phyloP scores from a whole-genome alignment of 805 yeast species.

The Saturnispora zaruensis region DNA sequence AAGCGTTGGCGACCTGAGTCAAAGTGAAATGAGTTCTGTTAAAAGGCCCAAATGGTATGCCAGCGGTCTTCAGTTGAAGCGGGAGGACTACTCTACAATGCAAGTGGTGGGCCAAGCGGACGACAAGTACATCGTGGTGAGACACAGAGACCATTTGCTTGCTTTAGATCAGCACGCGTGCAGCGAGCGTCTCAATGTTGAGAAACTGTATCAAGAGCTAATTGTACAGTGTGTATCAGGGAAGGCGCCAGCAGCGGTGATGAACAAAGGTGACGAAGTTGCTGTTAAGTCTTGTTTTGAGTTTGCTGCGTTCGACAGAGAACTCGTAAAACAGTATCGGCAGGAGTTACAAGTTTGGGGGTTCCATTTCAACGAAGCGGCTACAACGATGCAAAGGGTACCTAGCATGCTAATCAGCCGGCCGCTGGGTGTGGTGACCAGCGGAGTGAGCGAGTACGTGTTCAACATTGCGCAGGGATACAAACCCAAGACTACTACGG shows the following conservation, averaged over 20 bases:
- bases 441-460: constrained; percentile 4
- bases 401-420: constrained; percentile 29
- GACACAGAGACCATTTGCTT: constrained; percentile 18
- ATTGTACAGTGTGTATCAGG: constrained; percentile 22
- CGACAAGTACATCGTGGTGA: constrained; percentile 50
- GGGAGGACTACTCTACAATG: constrained; percentile 17
- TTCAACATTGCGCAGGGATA: constrained; percentile 7
- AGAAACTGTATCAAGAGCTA: constrained; percentile 35
- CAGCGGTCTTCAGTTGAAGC: constrained; percentile 6
- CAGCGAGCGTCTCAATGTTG: constrained; percentile 66
- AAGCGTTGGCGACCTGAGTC: not conserved
- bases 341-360: constrained; percentile 38
- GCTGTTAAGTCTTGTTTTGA: constrained; percentile 18
- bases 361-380: constrained; percentile 16
- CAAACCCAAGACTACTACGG: not conserved
- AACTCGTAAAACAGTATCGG: constrained; percentile 25
- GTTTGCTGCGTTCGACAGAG: constrained; percentile 26
- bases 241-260: too few relatives aligned
- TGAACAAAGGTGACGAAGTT: constrained; percentile 12
- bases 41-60: constrained; percentile 3
- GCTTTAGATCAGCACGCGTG: constrained; percentile 79
- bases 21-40: not conserved
- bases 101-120: constrained; percentile 52
- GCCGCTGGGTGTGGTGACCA: not conserved
- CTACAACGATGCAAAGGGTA: constrained; percentile 30